Percentiles rank a stretch among this genome's conserved stretches.
Conservation (phyloP, 768 basidiomycete genomes). For the Leucosporidium scottii region DNA sequence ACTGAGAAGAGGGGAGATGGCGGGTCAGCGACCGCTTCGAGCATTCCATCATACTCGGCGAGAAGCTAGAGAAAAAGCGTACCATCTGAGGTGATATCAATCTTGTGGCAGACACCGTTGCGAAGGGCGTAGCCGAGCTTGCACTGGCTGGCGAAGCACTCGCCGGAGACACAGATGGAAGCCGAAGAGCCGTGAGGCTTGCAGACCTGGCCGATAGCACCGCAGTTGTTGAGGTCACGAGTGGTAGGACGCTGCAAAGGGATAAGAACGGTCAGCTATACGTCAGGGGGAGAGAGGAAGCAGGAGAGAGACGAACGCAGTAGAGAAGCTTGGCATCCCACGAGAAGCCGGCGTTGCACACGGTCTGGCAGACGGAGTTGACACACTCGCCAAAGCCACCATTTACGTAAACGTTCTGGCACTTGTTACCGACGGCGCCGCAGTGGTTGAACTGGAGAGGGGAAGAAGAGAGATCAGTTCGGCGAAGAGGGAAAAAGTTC, state of each 20-base stretch:
- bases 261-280: no score
- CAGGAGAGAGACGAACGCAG: no score
- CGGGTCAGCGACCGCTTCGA: no score
- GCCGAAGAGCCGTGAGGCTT: neutral
- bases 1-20: neutral
- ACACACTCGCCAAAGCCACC: conserved; percentile 20
- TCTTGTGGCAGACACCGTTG: conserved; percentile 14
- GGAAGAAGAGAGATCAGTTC: no score
- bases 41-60: no score
- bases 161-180: conserved; percentile 10
- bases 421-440: conserved; percentile 11
- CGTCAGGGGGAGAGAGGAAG: no score
- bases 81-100: conserved; percentile 22
- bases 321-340: no score
- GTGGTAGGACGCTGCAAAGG: no score
- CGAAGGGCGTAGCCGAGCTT: conserved; percentile 15
- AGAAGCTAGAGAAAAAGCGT: no score
- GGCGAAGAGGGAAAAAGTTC: neutral
- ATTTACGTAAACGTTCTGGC: conserved; percentile 27
- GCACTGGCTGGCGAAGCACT: conserved; percentile 18
- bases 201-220: conserved; percentile 1
- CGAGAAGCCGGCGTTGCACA: conserved; percentile 2
- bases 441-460: conserved; percentile 5
- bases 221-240: conserved; percentile 18
- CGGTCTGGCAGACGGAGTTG: conserved; percentile 11